Evolutionary conservation across 305 asterid genomes (phyloP).

Genomic region (Fraxinus xanthoxyloides): DNA sequence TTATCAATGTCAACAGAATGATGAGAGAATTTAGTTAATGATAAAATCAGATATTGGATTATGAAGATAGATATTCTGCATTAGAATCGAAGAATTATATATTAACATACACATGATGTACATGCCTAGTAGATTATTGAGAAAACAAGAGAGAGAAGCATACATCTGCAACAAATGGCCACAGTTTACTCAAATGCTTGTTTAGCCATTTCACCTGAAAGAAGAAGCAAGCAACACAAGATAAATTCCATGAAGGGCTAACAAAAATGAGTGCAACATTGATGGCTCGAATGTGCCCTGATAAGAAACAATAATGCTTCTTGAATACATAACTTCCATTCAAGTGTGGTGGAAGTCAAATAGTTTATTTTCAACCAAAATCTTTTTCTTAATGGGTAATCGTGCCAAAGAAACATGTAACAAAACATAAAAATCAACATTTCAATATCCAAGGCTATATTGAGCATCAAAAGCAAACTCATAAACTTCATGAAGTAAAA

Average conservation of each 20-base stretch:
- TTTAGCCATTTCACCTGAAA: conserved; percentile 98
- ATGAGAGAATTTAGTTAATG: conserved; percentile 10
- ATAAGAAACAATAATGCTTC: neutral
- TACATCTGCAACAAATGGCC: conserved; percentile 99
- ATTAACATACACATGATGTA: neutral
- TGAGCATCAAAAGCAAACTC: neutral
- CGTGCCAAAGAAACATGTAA: neutral
- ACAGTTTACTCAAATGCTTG: conserved; percentile 74
- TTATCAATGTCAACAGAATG: neutral
- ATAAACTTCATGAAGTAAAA: neutral
- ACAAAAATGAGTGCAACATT: neutral
- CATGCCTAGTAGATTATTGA: neutral
- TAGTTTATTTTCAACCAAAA: neutral
- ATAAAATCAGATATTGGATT: neutral
- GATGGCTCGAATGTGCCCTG: neutral
- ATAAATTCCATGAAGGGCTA: neutral
- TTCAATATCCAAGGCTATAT: neutral
- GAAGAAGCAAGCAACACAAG: conserved; percentile 13
- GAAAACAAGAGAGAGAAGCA: conserved; percentile 35
- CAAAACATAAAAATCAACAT: neutral
- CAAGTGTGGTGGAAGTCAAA: neutral
- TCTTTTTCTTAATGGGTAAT: neutral
- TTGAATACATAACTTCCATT: neutral
- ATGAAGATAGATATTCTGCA: neutral
- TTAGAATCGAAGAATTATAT: conserved; percentile 3